A percentile compares a stretch with the other conserved stretches of the same genome.
phyloP scores from a whole-genome alignment of 257 asterid genomes.

The Mentha longifolia region DNA sequence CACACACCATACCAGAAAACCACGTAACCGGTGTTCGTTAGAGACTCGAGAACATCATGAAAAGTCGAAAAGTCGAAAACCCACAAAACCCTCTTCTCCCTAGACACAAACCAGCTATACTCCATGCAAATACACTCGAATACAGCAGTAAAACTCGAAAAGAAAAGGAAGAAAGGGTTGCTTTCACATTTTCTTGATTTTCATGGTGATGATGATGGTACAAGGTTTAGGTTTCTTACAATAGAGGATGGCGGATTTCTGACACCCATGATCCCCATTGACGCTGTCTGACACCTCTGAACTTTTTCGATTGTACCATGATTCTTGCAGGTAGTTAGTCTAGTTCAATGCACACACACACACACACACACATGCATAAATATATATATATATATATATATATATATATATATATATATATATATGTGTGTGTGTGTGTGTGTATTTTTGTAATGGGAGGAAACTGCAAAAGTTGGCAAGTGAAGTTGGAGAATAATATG shows the following conservation, averaged over 20 bases:
- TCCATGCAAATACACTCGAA: too few species aligned
- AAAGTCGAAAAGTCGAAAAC: not conserved
- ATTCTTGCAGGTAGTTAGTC: not conserved
- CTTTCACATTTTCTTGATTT: not conserved
- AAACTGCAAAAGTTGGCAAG: slow-evolving; percentile 11
- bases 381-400: not conserved
- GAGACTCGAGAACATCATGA: not conserved
- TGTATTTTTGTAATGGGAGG: not conserved
- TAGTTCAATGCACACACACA: not conserved
- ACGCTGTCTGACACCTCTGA: slow-evolving; percentile 90
- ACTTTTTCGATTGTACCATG: slow-evolving; percentile 69
- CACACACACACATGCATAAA: not conserved
- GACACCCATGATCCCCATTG: slow-evolving; percentile 96
- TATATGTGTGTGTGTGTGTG: too few species aligned
- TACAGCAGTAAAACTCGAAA: too few species aligned
- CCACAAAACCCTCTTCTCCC: not conserved
- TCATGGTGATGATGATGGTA: not conserved
- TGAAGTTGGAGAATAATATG: slow-evolving; percentile 10
- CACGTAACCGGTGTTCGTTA: not conserved
- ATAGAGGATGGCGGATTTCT: slow-evolving; percentile 77
- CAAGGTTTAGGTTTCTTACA: slow-evolving; percentile 40
- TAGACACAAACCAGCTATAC: not conserved
- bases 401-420: too few species aligned
- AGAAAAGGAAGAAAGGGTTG: too few species aligned
- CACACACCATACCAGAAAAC: not conserved